A percentile compares a stretch with the other conserved stretches of the same genome.
Conservation (phyloP, 2,329 filamentous ascomycete species). For the Exophiala viscosa region DNA sequence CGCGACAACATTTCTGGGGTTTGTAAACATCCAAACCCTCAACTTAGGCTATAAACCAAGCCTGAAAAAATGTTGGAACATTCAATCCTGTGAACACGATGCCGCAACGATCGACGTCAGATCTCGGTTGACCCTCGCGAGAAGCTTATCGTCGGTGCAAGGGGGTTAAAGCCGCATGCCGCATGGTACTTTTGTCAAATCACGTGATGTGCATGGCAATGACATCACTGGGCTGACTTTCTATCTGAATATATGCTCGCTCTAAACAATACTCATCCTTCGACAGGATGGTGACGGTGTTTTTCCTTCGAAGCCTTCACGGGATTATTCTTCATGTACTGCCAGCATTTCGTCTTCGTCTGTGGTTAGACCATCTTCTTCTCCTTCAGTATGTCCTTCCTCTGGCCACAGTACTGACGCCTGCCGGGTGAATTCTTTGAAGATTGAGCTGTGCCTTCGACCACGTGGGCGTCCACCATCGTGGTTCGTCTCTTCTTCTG, state of each 20-base stretch:
- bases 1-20: constrained; percentile 15
- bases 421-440: constrained; percentile 45
- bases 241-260: background rate
- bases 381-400: constrained; percentile 41
- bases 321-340: constrained; percentile 1
- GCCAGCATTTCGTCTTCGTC: constrained; percentile 38
- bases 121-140: constrained; percentile 25
- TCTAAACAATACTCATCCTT: constrained; percentile 8
- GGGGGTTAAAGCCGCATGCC: background rate
- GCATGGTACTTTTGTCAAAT: constrained; percentile 25
- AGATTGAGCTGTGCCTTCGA: constrained; percentile 31
- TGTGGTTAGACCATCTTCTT: constrained; percentile 41
- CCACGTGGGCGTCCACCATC: background rate
- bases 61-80: constrained; percentile 22
- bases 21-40: background rate
- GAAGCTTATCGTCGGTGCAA: constrained; percentile 23
- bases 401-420: constrained; percentile 48
- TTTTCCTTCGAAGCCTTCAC: background rate
- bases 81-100: constrained; percentile 3
- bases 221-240: background rate
- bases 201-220: constrained; percentile 20
- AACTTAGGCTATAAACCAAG: background rate
- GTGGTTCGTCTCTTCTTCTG: constrained; percentile 5
- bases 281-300: background rate
- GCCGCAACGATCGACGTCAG: constrained; percentile 27